phyloP scores from a whole-genome alignment of 1,284 basidiomycete genomes.

The Trichosporon sp. region DNA sequence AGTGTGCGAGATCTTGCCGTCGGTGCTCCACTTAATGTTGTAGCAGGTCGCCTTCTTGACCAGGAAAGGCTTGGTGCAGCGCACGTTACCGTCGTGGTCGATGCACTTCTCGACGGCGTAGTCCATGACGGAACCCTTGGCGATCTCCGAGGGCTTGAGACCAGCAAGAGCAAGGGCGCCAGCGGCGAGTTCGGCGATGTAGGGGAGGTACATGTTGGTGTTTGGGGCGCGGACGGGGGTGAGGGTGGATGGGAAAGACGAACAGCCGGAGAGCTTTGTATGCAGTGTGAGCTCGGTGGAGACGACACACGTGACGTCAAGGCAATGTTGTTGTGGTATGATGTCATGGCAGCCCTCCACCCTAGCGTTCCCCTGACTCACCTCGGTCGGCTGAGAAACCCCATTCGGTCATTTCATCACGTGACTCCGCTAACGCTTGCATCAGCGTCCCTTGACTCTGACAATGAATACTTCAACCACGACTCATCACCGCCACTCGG shows the following conservation, averaged over 20 bases:
- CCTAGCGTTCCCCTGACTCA: background rate
- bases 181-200: constrained; percentile 34
- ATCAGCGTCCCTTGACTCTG: no score
- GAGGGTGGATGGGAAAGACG: background rate
- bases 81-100: constrained; percentile 39
- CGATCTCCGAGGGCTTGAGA: constrained; percentile 25
- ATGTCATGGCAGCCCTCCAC: background rate
- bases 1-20: constrained; percentile 46
- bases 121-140: constrained; percentile 39
- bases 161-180: constrained; percentile 37
- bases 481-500: no score
- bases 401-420: background rate
- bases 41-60: constrained; percentile 45
- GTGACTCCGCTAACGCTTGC: no score
- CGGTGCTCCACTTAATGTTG: constrained; percentile 46
- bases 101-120: constrained; percentile 46
- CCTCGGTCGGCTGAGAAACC: background rate
- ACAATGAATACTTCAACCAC: no score
- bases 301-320: background rate
- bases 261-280: background rate
- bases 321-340: background rate
- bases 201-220: constrained; percentile 44
- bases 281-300: background rate
- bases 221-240: background rate
- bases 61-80: constrained; percentile 48